phyloP scores from a whole-genome alignment of 345 rosid species.

The Lepidium africanum region DNA sequence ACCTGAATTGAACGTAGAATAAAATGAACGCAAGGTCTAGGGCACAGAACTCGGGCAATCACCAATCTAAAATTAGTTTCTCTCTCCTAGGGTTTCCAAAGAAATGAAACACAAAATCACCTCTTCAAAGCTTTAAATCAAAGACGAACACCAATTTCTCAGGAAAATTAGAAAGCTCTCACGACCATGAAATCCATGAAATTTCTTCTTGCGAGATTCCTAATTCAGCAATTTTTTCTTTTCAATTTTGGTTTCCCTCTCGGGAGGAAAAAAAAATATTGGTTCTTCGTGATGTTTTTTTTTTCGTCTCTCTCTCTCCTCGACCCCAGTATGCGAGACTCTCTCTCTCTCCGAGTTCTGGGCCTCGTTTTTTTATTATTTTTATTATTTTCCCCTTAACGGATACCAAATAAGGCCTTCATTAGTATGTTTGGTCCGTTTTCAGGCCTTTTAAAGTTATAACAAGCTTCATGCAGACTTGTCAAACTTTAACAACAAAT shows the following conservation, averaged over 20 bases:
- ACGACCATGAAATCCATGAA: conserved; percentile 17
- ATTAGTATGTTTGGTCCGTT: not conserved
- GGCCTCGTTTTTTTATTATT: not conserved
- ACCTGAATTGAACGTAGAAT: conserved; percentile 39
- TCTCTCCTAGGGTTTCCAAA: conserved; percentile 56
- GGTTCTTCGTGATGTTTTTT: conserved; percentile 17
- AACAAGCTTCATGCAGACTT: not conserved
- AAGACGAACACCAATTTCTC: conserved; percentile 7
- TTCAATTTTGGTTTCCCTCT: conserved; percentile 38
- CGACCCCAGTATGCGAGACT: conserved; percentile 30
- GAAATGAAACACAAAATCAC: conserved; percentile 8
- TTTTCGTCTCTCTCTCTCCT: conserved; percentile 25
- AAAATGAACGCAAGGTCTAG: conserved; percentile 32
- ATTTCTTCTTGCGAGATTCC: conserved; percentile 17
- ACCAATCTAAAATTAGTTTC: conserved; percentile 25
- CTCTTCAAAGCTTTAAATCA: conserved; percentile 8
- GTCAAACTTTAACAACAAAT: not conserved
- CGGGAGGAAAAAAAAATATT: not conserved
- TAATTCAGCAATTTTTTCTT: conserved; percentile 20
- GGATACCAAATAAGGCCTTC: not conserved
- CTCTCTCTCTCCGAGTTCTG: conserved; percentile 12
- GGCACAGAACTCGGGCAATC: conserved; percentile 30
- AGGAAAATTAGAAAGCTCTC: not conserved
- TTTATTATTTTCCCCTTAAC: not conserved
- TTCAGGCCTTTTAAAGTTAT: not conserved